Evolutionary conservation across 2,329 filamentous ascomycete genomes (phyloP).

Genomic region (Monilinia aucupariae): DNA sequence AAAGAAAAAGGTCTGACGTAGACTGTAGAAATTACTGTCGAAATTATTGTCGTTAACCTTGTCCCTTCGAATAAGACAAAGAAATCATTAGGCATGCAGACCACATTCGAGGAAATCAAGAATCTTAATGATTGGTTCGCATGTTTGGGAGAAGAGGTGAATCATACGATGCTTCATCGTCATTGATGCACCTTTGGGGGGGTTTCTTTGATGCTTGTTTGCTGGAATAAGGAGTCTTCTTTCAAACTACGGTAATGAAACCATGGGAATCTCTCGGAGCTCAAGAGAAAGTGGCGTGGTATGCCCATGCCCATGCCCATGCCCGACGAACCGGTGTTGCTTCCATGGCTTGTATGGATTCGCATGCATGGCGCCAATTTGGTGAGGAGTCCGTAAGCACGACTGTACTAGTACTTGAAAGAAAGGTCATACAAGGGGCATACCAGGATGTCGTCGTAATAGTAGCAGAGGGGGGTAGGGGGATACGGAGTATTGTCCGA

Average conservation of each 20-base stretch:
- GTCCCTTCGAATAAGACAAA: neutral
- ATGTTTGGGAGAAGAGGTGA: neutral
- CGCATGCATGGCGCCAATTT: constrained; percentile 10
- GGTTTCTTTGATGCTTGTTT: neutral
- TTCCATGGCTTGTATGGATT: constrained; percentile 5
- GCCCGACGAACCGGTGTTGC: constrained; percentile 6
- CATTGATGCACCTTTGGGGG: neutral
- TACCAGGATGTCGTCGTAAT: neutral
- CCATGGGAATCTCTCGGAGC: neutral
- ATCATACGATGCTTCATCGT: constrained; percentile 8
- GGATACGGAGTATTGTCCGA: neutral
- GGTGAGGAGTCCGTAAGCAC: neutral
- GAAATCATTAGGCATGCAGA: neutral
- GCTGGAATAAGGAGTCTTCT: neutral
- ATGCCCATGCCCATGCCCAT: neutral
- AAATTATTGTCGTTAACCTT: too few relatives aligned
- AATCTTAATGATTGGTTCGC: constrained; percentile 6
- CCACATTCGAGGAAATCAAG: neutral
- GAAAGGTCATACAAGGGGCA: neutral
- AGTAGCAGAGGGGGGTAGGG: neutral
- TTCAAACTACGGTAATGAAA: neutral
- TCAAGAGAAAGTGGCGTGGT: constrained; percentile 1
- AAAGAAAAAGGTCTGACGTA: constrained; percentile 1
- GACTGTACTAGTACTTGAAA: too few relatives aligned
- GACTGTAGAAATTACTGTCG: neutral